Percentiles rank a stretch among this genome's conserved stretches.
Evolutionary conservation across 495 filamentous ascomycete species (phyloP).

Genomic region (Hypoxylon trugodes): DNA sequence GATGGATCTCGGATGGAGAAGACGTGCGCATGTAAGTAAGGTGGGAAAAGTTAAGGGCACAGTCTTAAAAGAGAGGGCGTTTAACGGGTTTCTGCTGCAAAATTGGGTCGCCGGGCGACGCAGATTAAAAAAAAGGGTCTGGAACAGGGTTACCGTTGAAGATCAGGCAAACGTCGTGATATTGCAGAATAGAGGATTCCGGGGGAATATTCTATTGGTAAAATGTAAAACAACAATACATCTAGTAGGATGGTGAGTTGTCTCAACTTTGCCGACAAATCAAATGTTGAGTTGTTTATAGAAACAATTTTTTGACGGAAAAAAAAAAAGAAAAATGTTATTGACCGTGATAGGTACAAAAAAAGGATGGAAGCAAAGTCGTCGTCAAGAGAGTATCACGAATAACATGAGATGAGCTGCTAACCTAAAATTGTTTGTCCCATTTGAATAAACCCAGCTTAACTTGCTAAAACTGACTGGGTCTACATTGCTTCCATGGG

Average conservation of each 20-base stretch:
- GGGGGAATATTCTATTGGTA: slow-evolving; percentile 19
- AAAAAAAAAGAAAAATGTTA: slow-evolving; percentile 6
- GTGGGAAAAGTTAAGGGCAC: no score
- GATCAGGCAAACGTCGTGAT: slow-evolving; percentile 17
- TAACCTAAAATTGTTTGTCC: slow-evolving; percentile 34
- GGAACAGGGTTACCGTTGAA: slow-evolving; percentile 14
- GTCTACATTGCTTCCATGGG: no score
- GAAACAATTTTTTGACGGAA: slow-evolving; percentile 6
- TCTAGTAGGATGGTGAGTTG: slow-evolving; percentile 25
- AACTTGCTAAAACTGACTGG: no score
- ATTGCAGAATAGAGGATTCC: slow-evolving; percentile 14
- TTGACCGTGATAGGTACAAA: neutral
- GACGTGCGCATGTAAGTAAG: slow-evolving; percentile 29
- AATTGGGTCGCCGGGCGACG: slow-evolving; percentile 28
- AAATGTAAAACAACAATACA: slow-evolving; percentile 6
- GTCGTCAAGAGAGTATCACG: slow-evolving; percentile 10
- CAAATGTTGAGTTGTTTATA: slow-evolving; percentile 1
- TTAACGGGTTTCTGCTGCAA: slow-evolving; percentile 28
- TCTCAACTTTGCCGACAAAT: slow-evolving; percentile 9
- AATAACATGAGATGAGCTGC: slow-evolving; percentile 22
- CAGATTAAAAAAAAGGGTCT: slow-evolving; percentile 35
- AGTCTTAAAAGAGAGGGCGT: slow-evolving; percentile 19
- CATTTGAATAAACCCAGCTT: slow-evolving; percentile 12
- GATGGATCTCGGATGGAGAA: slow-evolving; percentile 33
- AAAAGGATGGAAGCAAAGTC: slow-evolving; percentile 13